Percentiles rank a stretch among this genome's conserved stretches.
These are phyloP conservation scores for Fusarium cicatricum DNA, from an alignment of 2,329 filamentous ascomycete genomes.

Conservation along the genomic window DNA sequence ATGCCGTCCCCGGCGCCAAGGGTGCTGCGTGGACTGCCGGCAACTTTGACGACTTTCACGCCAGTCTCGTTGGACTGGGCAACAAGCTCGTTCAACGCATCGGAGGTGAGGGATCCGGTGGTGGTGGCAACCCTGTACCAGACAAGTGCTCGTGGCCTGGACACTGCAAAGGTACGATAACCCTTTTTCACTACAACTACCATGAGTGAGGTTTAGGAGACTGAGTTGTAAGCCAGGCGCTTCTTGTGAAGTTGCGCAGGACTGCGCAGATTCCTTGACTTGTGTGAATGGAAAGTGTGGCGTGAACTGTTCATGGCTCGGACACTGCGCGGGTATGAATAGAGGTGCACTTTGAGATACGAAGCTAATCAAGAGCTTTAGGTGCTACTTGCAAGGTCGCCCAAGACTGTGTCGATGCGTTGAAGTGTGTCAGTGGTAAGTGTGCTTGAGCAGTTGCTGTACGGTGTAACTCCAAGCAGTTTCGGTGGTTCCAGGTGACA, in stretches of 20 bases:
- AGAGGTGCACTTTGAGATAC: background rate
- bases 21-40: slow-evolving; percentile 62
- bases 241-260: slow-evolving; percentile 5
- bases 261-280: slow-evolving; percentile 1
- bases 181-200: background rate
- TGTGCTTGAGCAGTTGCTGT: background rate
- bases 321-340: background rate
- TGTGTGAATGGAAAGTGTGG: background rate
- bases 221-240: background rate
- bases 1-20: slow-evolving; percentile 61
- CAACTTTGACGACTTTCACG: slow-evolving; percentile 52
- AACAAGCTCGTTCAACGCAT: slow-evolving; percentile 8
- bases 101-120: background rate
- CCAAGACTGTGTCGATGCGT: background rate
- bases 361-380: background rate
- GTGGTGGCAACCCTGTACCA: background rate
- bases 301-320: background rate
- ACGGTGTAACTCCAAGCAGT: too few species aligned
- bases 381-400: slow-evolving; percentile 4
- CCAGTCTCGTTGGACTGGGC: slow-evolving; percentile 5
- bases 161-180: slow-evolving; percentile 1
- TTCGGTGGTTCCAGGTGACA: too few species aligned
- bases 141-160: slow-evolving; percentile 5
- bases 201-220: background rate
- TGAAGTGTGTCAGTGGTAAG: background rate